Evolutionary conservation across 1,139 yeast species (phyloP).

Genomic region (Yamadazyma dushanensis): DNA sequence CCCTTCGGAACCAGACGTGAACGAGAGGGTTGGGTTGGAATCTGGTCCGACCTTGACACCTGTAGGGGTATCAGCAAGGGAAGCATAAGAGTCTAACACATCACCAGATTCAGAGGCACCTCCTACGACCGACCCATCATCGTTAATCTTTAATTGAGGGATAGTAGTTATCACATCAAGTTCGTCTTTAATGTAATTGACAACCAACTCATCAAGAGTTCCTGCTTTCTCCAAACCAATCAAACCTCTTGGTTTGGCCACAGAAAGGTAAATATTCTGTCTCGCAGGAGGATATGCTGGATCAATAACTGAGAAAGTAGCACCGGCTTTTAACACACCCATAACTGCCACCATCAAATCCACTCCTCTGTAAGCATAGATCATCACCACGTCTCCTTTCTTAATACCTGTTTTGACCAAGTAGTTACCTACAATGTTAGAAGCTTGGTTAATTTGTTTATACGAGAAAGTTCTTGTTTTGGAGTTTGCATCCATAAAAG

Average conservation of each 20-base stretch:
- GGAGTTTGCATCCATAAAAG: conserved; percentile 54
- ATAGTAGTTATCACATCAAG: conserved; percentile 70
- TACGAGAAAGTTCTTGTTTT: conserved; percentile 76
- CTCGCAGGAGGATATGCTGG: conserved; percentile 99
- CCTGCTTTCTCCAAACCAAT: conserved; percentile 93
- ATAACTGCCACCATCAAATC: conserved; percentile 94
- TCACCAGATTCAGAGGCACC: conserved; percentile 47
- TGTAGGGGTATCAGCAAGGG: conserved; percentile 56
- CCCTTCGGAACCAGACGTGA: conserved; percentile 99
- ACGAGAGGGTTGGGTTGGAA: conserved; percentile 91
- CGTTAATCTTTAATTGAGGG: conserved; percentile 73
- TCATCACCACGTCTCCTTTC: conserved; percentile 94
- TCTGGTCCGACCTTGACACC: conserved; percentile 98
- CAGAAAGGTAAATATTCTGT: conserved; percentile 88
- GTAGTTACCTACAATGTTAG: conserved; percentile 92
- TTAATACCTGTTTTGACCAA: conserved; percentile 77
- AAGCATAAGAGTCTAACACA: conserved; percentile 47
- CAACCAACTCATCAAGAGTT: conserved; percentile 69
- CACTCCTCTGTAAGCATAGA: conserved; percentile 96
- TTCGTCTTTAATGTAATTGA: conserved; percentile 70
- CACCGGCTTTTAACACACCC: conserved; percentile 98
- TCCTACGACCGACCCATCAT: conserved; percentile 75
- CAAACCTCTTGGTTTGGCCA: conserved; percentile 89
- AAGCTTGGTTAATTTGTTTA: conserved; percentile 84
- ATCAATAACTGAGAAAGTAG: conserved; percentile 95